Evolutionary conservation across 176 grass and related monocot genomes (phyloP), one percentile per base, ranked within the genome.

Genomic region (Oryza punctata): DNA sequence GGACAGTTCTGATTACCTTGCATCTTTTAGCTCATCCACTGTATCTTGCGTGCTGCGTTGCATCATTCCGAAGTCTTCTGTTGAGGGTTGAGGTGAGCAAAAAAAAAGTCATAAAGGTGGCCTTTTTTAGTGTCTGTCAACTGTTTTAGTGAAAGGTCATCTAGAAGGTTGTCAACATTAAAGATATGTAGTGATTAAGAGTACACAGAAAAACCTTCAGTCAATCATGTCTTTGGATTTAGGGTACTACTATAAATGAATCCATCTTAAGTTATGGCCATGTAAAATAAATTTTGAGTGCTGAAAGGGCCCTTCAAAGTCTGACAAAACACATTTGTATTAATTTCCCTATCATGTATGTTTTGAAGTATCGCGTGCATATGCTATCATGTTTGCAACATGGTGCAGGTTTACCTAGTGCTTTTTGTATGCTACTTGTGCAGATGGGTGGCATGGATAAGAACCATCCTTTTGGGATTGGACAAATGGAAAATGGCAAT

Each of bases 401-500:
- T 84, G 28, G 15, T 71, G 0, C 19, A 13, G 12, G 37, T 66
- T 80, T 87, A 76, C 25, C 66, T 16, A 77, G 61, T 66, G 3
- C 6, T 73, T 90, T 67, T 44, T 90, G 14, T 73, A 69, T 83
- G 65, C 52, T 85, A 85, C 11, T 85, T 89, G 21, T 57, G 73
- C 78, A 99, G 96, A 93, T 99, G 40, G 83, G 80, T 78, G 87
- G 87, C 37, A 83, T 87, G 46, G 85, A 94, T 83, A 89, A 94
- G 87, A 87, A 96, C 68, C 84, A 81, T 89, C 72, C 81, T 79
- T 94, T 96, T 82, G 89, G 88, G 64, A 85, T 92, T 44, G 91
- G 79, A 28, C 91, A 96, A 89, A 87, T 87, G 78, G 93, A 92
- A 85, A 96, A 99, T 78, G 91, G 88, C 29, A 96, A 86, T 64